Evolutionary conservation across 257 asterid species (phyloP).

Genomic region (Capsicum baccatum): DNA sequence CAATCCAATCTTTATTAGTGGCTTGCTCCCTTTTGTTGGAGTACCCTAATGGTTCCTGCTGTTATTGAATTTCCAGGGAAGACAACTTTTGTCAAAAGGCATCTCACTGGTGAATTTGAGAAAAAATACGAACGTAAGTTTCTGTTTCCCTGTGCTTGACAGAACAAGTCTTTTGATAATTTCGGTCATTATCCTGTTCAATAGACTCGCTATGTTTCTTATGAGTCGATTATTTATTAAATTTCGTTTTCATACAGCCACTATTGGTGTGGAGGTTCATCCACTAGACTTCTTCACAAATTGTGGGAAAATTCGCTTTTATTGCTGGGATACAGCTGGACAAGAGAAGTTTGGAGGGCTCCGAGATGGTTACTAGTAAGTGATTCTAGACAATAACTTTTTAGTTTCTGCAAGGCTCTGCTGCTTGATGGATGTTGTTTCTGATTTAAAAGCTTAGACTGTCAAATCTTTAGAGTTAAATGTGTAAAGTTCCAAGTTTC

Average conservation of each 20-base stretch:
- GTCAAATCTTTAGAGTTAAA: background rate
- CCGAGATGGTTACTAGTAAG: constrained; percentile 86
- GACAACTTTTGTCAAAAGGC: constrained; percentile 87
- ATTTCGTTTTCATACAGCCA: constrained; percentile 46
- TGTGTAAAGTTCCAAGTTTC: background rate
- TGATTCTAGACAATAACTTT: background rate
- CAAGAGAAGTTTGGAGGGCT: constrained; percentile 84
- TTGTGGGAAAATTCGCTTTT: constrained; percentile 74
- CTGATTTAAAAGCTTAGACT: background rate
- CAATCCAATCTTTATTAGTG: background rate
- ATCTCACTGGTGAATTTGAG: constrained; percentile 89
- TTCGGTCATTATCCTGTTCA: background rate
- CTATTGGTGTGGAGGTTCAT: constrained; percentile 85
- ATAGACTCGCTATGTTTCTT: background rate
- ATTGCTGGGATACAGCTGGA: constrained; percentile 90
- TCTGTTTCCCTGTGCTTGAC: background rate
- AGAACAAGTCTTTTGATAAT: background rate
- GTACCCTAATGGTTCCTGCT: constrained; percentile 33
- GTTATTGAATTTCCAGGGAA: constrained; percentile 53
- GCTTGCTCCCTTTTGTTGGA: constrained; percentile 37
- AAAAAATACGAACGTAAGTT: constrained; percentile 84
- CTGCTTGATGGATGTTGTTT: background rate
- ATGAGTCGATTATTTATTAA: background rate
- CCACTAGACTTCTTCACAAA: constrained; percentile 82
- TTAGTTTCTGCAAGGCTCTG: background rate